These are phyloP conservation scores for Eucalyptus cladocalyx DNA, from an alignment of 345 rosid genomes.

Conservation along the genomic window DNA sequence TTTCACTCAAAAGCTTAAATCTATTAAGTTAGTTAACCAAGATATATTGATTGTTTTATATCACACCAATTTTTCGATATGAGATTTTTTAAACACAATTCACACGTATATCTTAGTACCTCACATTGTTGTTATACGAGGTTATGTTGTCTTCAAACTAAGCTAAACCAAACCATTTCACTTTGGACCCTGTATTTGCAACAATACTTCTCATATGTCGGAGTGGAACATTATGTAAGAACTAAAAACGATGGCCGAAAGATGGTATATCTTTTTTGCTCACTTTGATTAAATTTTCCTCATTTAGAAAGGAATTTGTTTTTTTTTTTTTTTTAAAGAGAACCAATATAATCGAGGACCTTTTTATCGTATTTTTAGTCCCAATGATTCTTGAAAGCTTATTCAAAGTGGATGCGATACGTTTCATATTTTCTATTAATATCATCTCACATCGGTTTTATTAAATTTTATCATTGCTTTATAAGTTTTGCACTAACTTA, in stretches of 20 bases:
- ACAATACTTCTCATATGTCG: neutral
- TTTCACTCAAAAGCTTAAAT: too few species aligned
- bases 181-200: neutral
- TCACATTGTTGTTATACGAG: neutral
- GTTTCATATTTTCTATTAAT: neutral
- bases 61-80: rapidly evolving
- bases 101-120: too few species aligned
- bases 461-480: neutral
- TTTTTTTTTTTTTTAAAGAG: neutral
- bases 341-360: neutral
- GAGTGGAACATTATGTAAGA: neutral
- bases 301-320: neutral
- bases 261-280: neutral
- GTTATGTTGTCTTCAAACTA: neutral
- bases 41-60: rapidly evolving
- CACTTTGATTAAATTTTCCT: neutral
- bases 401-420: neutral
- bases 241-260: neutral
- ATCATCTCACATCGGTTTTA: neutral
- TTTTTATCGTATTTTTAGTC: neutral
- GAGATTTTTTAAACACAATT: neutral
- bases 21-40: too few species aligned
- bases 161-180: neutral
- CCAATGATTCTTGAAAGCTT: neutral
- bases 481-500: neutral